Evolutionary conservation across 176 grass and related monocot genomes (phyloP).

Genomic region (Paspalum notatum): DNA sequence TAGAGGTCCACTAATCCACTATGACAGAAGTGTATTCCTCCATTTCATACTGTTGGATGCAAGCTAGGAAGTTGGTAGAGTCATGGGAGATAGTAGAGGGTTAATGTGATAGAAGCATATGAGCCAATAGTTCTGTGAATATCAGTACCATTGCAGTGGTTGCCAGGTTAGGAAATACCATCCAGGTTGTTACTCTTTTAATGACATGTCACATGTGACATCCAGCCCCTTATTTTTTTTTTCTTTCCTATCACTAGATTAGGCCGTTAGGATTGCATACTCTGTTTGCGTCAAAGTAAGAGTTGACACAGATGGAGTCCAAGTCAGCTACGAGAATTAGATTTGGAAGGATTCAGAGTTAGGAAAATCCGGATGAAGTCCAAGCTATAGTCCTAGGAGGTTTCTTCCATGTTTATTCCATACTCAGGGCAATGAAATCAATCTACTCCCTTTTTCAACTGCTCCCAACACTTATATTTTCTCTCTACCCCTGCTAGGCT

Average conservation of each 20-base stretch:
- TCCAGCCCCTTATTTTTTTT: not conserved
- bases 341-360: not conserved
- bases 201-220: not conserved
- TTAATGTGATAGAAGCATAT: not conserved
- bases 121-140: not conserved
- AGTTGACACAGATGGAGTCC: not conserved
- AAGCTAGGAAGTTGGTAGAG: too few species aligned
- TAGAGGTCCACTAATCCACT: not conserved
- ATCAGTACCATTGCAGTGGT: not conserved
- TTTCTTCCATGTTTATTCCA: constrained; percentile 2
- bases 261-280: not conserved
- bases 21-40: not conserved
- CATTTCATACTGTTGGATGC: too few species aligned
- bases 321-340: not conserved
- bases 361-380: not conserved
- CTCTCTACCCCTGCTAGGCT: not conserved
- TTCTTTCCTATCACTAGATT: not conserved
- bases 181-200: not conserved
- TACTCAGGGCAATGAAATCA: too few species aligned
- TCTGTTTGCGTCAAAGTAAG: not conserved
- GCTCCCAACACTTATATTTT: not conserved
- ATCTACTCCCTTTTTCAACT: not conserved
- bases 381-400: not conserved
- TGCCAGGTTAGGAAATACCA: not conserved
- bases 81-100: not conserved